Conservation (phyloP, 2,329 filamentous ascomycete species). For the Phymatotrichopsis omnivora region DNA sequence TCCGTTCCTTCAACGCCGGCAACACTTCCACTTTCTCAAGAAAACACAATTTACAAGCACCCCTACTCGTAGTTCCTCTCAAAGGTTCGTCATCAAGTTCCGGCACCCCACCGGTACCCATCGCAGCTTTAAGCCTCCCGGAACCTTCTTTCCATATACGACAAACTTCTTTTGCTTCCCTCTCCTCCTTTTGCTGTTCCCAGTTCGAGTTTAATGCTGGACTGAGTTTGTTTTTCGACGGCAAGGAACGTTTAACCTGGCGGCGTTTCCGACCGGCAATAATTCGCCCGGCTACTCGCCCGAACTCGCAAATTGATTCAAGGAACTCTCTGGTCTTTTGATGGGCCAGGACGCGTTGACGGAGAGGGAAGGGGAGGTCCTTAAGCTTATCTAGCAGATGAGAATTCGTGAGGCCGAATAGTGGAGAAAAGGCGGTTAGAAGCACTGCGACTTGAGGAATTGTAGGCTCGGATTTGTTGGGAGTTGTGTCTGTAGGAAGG, state of each 20-base stretch:
- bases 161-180: conserved; percentile 28
- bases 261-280: conserved; percentile 23
- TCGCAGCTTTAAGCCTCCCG: conserved; percentile 28
- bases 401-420: conserved; percentile 27
- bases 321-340: conserved; percentile 24
- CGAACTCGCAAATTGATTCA: conserved; percentile 24
- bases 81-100: conserved; percentile 20
- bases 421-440: conserved; percentile 25
- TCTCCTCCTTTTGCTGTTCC: conserved; percentile 28
- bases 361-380: conserved; percentile 29
- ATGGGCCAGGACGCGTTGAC: conserved; percentile 28
- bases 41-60: conserved; percentile 15
- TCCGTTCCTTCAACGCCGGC: conserved; percentile 10
- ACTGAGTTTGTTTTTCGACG: conserved; percentile 10
- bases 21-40: conserved; percentile 18
- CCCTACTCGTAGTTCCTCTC: neutral
- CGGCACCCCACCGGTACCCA: conserved; percentile 21
- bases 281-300: conserved; percentile 28
- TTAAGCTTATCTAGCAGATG: conserved; percentile 28
- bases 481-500: neutral
- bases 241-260: neutral
- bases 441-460: conserved; percentile 25
- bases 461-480: neutral
- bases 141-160: conserved; percentile 28
- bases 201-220: neutral